phyloP scores from a whole-genome alignment of 371 early-diverging fungal species.

The Saksenaea oblongispora region DNA sequence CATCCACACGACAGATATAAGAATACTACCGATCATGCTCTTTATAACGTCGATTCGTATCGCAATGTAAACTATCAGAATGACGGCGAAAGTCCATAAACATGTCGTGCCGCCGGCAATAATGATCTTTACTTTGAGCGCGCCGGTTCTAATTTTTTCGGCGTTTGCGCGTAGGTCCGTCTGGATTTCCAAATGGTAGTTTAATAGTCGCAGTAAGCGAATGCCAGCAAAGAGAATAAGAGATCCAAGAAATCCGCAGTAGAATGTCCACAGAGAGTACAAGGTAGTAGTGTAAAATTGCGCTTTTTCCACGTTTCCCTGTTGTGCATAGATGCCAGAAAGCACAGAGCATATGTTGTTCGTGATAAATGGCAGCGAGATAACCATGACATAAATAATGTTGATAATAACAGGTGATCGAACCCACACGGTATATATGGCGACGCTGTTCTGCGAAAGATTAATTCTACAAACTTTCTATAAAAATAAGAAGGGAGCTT shows the following conservation, averaged over 20 bases:
- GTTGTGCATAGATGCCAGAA: slow-evolving; percentile 29
- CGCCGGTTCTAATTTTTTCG: slow-evolving; percentile 29
- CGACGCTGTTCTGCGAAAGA: slow-evolving; percentile 26
- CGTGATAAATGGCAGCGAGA: slow-evolving; percentile 29
- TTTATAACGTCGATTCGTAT: slow-evolving; percentile 19
- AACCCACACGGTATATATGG: slow-evolving; percentile 22
- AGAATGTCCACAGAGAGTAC: slow-evolving; percentile 24
- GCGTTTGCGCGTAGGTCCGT: slow-evolving; percentile 19
- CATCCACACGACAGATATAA: slow-evolving; percentile 25
- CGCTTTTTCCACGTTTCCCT: slow-evolving; percentile 16
- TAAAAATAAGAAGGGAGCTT: slow-evolving; percentile 9
- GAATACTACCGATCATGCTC: slow-evolving; percentile 16
- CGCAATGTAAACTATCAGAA: slow-evolving; percentile 25
- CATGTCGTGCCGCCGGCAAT: slow-evolving; percentile 18
- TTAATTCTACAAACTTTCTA: not conserved
- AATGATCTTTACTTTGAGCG: slow-evolving; percentile 28
- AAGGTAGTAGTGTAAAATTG: slow-evolving; percentile 25
- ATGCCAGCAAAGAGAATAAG: slow-evolving; percentile 19
- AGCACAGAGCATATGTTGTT: slow-evolving; percentile 32
- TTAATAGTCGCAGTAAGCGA: slow-evolving; percentile 17
- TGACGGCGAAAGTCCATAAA: slow-evolving; percentile 23
- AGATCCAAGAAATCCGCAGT: slow-evolving; percentile 8
- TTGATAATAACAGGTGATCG: slow-evolving; percentile 20
- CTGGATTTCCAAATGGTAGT: slow-evolving; percentile 20
- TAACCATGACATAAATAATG: slow-evolving; percentile 17